Base-by-base conservation (phyloP, 306 rosid species). In the Lathyrus oleraceus region DNA sequence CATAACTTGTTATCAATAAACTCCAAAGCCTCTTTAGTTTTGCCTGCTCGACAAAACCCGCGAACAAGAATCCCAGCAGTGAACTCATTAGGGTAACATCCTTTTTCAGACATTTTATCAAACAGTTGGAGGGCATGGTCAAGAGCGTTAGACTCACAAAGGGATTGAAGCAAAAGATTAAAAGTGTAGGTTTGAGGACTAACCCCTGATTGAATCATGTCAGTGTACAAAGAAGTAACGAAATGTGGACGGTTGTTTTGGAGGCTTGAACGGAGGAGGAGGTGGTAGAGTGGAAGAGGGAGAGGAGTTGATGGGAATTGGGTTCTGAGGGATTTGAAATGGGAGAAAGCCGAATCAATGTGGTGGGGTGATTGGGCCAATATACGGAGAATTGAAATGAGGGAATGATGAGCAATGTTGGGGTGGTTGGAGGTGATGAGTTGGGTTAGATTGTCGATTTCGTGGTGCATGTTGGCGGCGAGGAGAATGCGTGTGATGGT, bases 71-170 rank as follows among this genome's bases (percentile, higher is more conserved):
- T 78, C 61, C 88, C 98, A 65, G 83, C 35, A 62, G 85, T 90
- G 30, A 77, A 93, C 83, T 84, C 90, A 64, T 90, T 90, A 0
- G 90, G 97, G 16, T 8, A 43, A 79, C 96, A 93, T 15, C 97
- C 97, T 64, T 88, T 93, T 0, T 71, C 82, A 82, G 82, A 72
- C 94, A 93, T 93, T 90, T 78, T 90, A 71, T 88, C 97, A 47
- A 88, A 93, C 89, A 88, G 79, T 52, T 87, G 70, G 21, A 77
- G 81, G 2, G 98, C 97, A 43, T 78, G 80, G 16, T 78, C 88
- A 54, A 93, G 48, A 23, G 67, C 70, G 4, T 89, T 86, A 0
- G 83, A 84, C 6, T 87, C 89, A 58, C 96, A 90, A 0, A 90
- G 16, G 0, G 87, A 82, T 2, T 73, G 42, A 5, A 93, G 80